A percentile compares a stretch with the other conserved stretches of the same genome.
Conservation (phyloP, 345 rosid genomes). For the Gossypium mustelinum region DNA sequence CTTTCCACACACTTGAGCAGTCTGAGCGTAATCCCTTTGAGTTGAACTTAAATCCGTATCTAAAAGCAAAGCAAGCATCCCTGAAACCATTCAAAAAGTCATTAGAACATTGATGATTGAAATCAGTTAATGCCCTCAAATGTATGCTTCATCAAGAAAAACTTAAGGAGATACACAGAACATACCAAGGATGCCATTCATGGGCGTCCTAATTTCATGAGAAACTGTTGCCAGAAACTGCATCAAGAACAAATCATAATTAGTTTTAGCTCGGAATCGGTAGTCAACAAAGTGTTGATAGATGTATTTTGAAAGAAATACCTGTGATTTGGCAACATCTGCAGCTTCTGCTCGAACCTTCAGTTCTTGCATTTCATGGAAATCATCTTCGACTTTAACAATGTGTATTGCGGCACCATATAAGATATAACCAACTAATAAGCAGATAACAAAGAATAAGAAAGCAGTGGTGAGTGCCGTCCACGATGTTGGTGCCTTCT, state of each 20-base stretch:
- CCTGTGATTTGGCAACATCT: conserved; percentile 96
- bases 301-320: conserved; percentile 11
- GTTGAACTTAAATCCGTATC: conserved; percentile 87
- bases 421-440: conserved; percentile 78
- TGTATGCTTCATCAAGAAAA: background rate
- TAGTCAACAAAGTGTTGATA: background rate
- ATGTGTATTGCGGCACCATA: conserved; percentile 74
- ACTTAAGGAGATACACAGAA: background rate
- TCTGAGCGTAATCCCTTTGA: conserved; percentile 90
- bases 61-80: conserved; percentile 91
- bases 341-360: conserved; percentile 96
- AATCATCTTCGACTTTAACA: conserved; percentile 87
- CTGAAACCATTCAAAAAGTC: conserved; percentile 30
- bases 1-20: conserved; percentile 93
- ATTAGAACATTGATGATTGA: background rate
- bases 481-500: conserved; percentile 71
- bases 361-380: conserved; percentile 72
- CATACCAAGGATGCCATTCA: conserved; percentile 97
- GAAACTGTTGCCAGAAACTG: conserved; percentile 98
- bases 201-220: conserved; percentile 96
- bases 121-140: background rate
- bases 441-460: conserved; percentile 62
- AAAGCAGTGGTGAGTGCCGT: conserved; percentile 63
- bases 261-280: background rate
- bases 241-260: conserved; percentile 21